phyloP scores from a whole-genome alignment of 2,329 filamentous ascomycete genomes.

The Incumbomyces lentus region DNA sequence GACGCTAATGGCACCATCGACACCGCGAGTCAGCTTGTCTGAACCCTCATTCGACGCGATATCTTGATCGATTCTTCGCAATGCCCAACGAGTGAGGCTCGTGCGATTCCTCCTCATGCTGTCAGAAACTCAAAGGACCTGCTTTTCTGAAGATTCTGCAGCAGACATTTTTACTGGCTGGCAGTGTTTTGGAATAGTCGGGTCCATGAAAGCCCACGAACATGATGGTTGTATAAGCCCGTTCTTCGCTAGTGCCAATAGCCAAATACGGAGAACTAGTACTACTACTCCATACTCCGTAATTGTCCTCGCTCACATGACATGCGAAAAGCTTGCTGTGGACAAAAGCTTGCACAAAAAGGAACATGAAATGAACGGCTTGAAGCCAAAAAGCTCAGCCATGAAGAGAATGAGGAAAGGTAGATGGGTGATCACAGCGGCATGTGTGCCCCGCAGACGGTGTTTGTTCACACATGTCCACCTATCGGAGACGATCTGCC shows the following conservation, averaged over 20 bases:
- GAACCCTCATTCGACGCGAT: conserved; percentile 1
- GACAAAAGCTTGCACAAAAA: no score
- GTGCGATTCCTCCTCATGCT: background rate
- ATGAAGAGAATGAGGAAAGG: no score
- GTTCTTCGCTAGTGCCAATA: no score
- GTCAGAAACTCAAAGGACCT: background rate
- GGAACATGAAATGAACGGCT: background rate
- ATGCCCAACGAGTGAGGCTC: conserved; percentile 7
- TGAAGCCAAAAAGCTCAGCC: no score
- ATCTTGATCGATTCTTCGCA: background rate
- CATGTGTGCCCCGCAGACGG: no score
- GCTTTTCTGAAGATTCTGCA: background rate
- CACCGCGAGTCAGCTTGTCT: conserved; percentile 1
- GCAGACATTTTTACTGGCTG: background rate
- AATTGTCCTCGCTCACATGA: no score
- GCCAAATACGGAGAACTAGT: no score
- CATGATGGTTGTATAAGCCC: background rate
- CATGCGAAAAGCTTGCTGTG: background rate
- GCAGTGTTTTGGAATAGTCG: background rate
- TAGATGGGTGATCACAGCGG: no score
- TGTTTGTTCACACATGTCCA: background rate
- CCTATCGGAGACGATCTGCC: conserved; percentile 5
- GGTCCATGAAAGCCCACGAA: no score
- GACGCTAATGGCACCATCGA: conserved; percentile 7
- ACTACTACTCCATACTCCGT: no score